phyloP scores from a whole-genome alignment of 163 green algal species.

The Scenedesmus sp. region DNA sequence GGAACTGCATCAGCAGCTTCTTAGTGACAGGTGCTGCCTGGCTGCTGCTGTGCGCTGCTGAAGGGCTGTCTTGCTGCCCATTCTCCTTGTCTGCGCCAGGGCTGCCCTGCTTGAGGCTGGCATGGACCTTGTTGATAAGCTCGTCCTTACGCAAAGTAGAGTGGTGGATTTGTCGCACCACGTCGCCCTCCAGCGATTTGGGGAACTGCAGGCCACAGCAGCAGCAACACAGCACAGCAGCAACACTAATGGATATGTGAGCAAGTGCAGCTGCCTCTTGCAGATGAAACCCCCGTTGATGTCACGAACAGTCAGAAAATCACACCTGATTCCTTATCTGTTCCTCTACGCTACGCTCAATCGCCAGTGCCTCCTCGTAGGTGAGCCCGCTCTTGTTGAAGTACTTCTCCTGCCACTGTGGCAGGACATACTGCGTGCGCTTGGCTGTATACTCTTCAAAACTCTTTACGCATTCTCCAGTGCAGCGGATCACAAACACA shows the following conservation, averaged over 20 bases:
- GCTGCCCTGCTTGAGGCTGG: neutral
- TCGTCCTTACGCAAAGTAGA: conserved; percentile 62
- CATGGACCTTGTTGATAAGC: conserved; percentile 50
- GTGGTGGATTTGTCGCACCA: conserved; percentile 66
- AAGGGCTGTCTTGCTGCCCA: neutral
- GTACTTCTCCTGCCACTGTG: conserved; percentile 62
- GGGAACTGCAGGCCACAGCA: conserved; percentile 65
- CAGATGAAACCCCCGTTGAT: neutral
- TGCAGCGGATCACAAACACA: conserved; percentile 66
- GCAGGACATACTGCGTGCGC: conserved; percentile 55
- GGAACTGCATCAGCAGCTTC: conserved; percentile 15
- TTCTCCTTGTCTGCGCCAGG: conserved; percentile 48
- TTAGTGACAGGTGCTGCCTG: conserved; percentile 9
- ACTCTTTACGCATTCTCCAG: conserved; percentile 59
- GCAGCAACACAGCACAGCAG: neutral
- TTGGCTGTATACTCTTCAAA: conserved; percentile 67
- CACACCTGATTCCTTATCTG: conserved; percentile 46
- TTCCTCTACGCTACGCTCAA: conserved; percentile 44
- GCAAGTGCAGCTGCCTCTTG: neutral
- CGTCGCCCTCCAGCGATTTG: conserved; percentile 60
- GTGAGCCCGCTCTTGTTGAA: conserved; percentile 64
- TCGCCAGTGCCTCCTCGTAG: conserved; percentile 62
- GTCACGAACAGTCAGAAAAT: neutral
- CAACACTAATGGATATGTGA: neutral
- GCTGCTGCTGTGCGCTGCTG: neutral